A percentile compares a stretch with the other conserved stretches of the same genome.
phyloP scores from a whole-genome alignment of 352 stramenopile genomes.

The Phytophthora fragariaefolia region DNA sequence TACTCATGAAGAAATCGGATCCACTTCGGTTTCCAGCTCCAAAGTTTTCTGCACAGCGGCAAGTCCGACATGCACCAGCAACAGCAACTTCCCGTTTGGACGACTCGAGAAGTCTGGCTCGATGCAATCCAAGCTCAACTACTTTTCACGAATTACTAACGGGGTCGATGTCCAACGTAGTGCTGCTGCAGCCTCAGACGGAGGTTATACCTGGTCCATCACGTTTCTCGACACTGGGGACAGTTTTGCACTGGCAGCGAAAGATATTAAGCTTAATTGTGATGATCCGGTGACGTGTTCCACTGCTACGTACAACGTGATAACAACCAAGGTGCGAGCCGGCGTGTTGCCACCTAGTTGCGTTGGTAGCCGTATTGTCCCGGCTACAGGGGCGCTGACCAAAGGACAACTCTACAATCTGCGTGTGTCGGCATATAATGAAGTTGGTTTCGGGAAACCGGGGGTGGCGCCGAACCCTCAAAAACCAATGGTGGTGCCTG shows the following conservation, averaged over 20 bases:
- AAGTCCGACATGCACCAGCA: slow-evolving; percentile 42
- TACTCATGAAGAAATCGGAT: slow-evolving; percentile 80
- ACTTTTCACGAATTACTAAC: slow-evolving; percentile 46
- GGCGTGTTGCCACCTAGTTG: slow-evolving; percentile 82
- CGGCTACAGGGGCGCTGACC: slow-evolving; percentile 65
- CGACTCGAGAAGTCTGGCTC: slow-evolving; percentile 66
- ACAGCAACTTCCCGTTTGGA: slow-evolving; percentile 30
- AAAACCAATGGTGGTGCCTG: slow-evolving; percentile 84
- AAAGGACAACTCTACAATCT: slow-evolving; percentile 94
- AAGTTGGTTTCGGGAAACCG: slow-evolving; percentile 90
- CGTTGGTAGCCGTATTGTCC: slow-evolving; percentile 84
- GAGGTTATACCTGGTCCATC: slow-evolving; percentile 88
- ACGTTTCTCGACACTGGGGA: slow-evolving; percentile 91
- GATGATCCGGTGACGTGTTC: slow-evolving; percentile 26
- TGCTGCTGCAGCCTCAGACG: slow-evolving; percentile 36
- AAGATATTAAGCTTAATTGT: slow-evolving; percentile 28
- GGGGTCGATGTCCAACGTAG: slow-evolving; percentile 85
- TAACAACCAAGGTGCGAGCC: slow-evolving; percentile 62
- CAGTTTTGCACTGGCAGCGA: slow-evolving; percentile 70
- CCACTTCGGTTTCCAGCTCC: slow-evolving; percentile 38
- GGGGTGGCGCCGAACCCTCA: slow-evolving; percentile 54
- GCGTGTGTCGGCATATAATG: slow-evolving; percentile 95
- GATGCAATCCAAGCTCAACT: slow-evolving; percentile 74
- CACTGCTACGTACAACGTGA: slow-evolving; percentile 49
- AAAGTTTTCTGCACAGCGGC: slow-evolving; percentile 65